These are phyloP conservation scores for Crithidia brevicula DNA, from an alignment of 208 protist species.

Conservation along the genomic window DNA sequence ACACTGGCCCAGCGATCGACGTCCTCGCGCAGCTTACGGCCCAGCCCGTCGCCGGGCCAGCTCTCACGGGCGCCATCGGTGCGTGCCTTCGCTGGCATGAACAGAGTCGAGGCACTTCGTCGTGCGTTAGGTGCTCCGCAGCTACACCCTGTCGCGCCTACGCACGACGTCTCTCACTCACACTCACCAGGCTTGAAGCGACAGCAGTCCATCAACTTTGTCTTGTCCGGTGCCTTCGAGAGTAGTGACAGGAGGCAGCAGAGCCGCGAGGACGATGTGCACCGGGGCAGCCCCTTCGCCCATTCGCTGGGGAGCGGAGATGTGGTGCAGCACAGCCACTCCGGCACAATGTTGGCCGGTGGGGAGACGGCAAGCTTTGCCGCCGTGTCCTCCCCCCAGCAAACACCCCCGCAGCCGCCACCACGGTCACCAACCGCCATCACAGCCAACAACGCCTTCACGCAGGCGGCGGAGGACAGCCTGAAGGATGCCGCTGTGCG, in stretches of 20 bases:
- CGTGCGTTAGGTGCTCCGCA: slow-evolving; percentile 10
- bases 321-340: not conserved
- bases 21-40: not conserved
- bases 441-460: not conserved
- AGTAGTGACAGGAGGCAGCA: not conserved
- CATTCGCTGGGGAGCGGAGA: not conserved
- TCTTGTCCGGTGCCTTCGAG: not conserved
- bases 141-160: slow-evolving; percentile 1
- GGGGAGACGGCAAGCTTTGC: not conserved
- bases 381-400: not conserved
- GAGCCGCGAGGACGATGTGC: too few species aligned
- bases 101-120: slow-evolving; percentile 12
- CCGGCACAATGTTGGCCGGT: not conserved
- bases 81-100: slow-evolving; percentile 22
- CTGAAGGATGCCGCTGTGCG: too few species aligned
- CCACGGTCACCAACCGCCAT: not conserved
- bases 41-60: not conserved
- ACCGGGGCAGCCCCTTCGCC: too few species aligned
- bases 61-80: not conserved
- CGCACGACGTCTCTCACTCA: not conserved
- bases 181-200: not conserved
- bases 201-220: not conserved
- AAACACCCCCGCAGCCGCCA: not conserved
- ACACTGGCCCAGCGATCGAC: not conserved
- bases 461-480: too few species aligned